Conservation (phyloP, 805 yeast genomes). For the Saccharomycopsis amapae region DNA sequence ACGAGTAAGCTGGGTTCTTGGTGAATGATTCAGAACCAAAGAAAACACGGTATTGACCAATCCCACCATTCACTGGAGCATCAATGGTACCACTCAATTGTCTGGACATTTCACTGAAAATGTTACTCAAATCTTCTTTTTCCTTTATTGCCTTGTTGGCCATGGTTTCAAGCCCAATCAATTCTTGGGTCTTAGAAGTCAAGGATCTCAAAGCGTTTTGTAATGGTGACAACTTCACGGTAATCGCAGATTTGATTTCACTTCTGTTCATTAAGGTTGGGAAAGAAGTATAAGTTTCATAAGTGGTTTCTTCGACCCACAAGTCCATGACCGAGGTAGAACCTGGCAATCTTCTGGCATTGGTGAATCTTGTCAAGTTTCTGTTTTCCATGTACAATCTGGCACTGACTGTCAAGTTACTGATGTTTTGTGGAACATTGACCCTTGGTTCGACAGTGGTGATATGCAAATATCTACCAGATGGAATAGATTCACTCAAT, state of each 20-base stretch:
- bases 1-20: constrained; percentile 24
- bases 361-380: constrained; percentile 62
- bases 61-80: constrained; percentile 90
- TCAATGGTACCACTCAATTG: constrained; percentile 80
- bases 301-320: constrained; percentile 86
- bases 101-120: constrained; percentile 61
- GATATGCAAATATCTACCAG: constrained; percentile 70
- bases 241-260: constrained; percentile 47
- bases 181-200: constrained; percentile 60
- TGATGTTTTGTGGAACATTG: constrained; percentile 38
- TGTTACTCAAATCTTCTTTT: constrained; percentile 39
- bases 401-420: constrained; percentile 44
- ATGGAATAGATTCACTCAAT: constrained; percentile 42
- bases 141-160: constrained; percentile 47
- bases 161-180: constrained; percentile 59
- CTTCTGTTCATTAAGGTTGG: constrained; percentile 85
- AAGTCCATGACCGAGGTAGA: constrained; percentile 62
- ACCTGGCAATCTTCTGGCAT: constrained; percentile 66
- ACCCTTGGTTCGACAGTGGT: constrained; percentile 64
- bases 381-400: constrained; percentile 70
- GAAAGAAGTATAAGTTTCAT: constrained; percentile 67
- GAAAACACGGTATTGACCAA: constrained; percentile 72
- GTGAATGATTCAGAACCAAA: constrained; percentile 36
- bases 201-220: constrained; percentile 72
- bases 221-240: constrained; percentile 66